Evolutionary conservation across 2,329 filamentous ascomycete species (phyloP), one percentile per base, ranked within the genome.

Genomic region (Talaromyces sp.): DNA sequence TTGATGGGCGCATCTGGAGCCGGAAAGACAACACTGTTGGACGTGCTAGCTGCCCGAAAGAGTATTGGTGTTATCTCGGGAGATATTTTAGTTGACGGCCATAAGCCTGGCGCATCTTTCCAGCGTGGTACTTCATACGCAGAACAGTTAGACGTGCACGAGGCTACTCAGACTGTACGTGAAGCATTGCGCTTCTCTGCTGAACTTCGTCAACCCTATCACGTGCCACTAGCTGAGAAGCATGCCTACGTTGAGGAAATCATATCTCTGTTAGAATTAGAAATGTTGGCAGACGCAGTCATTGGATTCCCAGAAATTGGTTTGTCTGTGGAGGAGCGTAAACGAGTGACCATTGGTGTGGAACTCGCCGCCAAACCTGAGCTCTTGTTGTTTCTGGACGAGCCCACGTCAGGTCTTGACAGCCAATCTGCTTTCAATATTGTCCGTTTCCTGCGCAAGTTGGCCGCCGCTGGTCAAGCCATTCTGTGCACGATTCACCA

Each of bases 21-120:
- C 4, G 91, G 91, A 51, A 96, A 96, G 75, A 94, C 90, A 0
- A 95, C 91, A 0, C 77, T 95, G 0, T 77, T 96, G 2, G 89
- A 96, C 66, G 89, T 93, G 1, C 77, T 95, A 10, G 84, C 85
- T 1, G 75, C 80, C 5, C 75, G 85, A 57, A 86, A 85, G 70
- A 87, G 82, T 62, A 84, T 86, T 61, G 85, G 85, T 63, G 82
- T 86, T 5, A 82, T 88, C 53, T 74, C 73, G 35, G 85, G 85
- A 41, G 82, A 86, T 61, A 81, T 85, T 55, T 76, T 88, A 19
- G 80, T 88, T 8, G 84, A 87, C 64, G 84, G 84, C 8, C 76
- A 77, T 41, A 70, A 75, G 7, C 81, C 81, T 15, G 81, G 81
- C n/a, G 78, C 77, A 19, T 79, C 81, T 2, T 87, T 87, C 71